Base-by-base conservation (phyloP, 129 eudicot genomes). In the Lactuca sativa region DNA sequence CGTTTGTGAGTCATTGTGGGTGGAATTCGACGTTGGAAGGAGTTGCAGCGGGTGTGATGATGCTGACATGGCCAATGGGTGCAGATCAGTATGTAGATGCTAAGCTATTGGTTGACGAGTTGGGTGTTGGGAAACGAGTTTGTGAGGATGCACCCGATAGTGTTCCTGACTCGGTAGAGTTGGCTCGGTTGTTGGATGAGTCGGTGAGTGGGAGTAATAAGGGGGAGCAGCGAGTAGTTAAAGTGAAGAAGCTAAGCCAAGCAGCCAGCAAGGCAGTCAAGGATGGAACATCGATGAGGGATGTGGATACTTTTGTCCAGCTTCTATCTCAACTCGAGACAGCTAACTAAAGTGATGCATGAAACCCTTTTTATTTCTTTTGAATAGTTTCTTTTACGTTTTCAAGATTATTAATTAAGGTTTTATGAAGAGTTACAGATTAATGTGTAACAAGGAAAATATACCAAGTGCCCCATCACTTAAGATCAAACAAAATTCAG, bases 1-100 rank as follows among this genome's bases (percentile, higher is more conserved):
- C 67, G 7, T 85, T 85, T 25, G 31, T 85, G 52, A 85, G 78
- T 61, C 91, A 85, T 36, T 85, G 87, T 34, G 87, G 91, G 55
- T 85, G 91, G 85, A 80, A 80, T 61, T 85, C 90, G 5, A 71
- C 66, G 0, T 6, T 85, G 25, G 90, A 82, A 70, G 76, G 70
- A 0, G 17, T 85, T 21, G 62, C 75, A 1, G 44, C 78, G 2
- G 85, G 81, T 9, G 83, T 82, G 56, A 36, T 44, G 72, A 75
- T 82, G 77, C 10, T 82, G 63, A 67, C 78, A 0, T 85, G 87
- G 91, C 91, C 91, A 9, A 30, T 55, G 76, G 79, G 56, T 36
- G 87, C 77, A 0, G 91, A 85, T 64, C 91, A 85, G 9, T 82
- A 59, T 6, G 5, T 36, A 2, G 72, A 83, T 48, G 82, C 88